Conservation (phyloP, 208 protist genomes). For the Acanthamoeba healyi region DNA sequence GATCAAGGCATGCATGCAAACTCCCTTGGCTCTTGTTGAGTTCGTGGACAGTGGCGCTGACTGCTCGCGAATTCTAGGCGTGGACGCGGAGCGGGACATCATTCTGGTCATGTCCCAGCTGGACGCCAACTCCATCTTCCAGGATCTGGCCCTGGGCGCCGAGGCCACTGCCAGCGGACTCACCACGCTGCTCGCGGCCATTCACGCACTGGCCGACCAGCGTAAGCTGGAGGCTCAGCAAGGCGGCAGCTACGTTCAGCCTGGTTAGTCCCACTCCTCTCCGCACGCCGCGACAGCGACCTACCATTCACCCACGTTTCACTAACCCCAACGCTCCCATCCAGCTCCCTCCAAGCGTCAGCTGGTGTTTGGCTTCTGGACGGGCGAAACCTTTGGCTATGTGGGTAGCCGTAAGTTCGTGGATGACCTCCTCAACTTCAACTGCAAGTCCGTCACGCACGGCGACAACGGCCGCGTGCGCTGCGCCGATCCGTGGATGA, state of each 20-base stretch:
- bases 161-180: background rate
- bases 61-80: background rate
- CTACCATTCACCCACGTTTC: too few relatives aligned
- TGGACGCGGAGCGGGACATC: background rate
- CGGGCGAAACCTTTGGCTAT: slow-evolving; percentile 48
- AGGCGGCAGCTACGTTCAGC: background rate
- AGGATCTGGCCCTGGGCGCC: slow-evolving; percentile 51
- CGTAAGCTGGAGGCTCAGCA: background rate
- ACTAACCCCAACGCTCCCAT: too few relatives aligned
- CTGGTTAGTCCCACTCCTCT: background rate
- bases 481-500: slow-evolving; percentile 17
- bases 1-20: background rate
- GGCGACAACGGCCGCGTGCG: slow-evolving; percentile 2
- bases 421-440: background rate
- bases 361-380: slow-evolving; percentile 64
- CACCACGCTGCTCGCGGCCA: slow-evolving; percentile 11
- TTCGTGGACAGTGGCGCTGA: too few relatives aligned
- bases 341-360: slow-evolving; percentile 11
- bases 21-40: background rate
- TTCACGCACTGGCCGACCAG: slow-evolving; percentile 18
- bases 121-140: slow-evolving; percentile 67
- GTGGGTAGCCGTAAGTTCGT: slow-evolving; percentile 52
- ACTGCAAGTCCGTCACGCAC: background rate
- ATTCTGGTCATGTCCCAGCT: slow-evolving; percentile 48
- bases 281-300: background rate